Conservation (phyloP, 192 early-diverging fungal species). For the Cladochytrium replicatum region DNA sequence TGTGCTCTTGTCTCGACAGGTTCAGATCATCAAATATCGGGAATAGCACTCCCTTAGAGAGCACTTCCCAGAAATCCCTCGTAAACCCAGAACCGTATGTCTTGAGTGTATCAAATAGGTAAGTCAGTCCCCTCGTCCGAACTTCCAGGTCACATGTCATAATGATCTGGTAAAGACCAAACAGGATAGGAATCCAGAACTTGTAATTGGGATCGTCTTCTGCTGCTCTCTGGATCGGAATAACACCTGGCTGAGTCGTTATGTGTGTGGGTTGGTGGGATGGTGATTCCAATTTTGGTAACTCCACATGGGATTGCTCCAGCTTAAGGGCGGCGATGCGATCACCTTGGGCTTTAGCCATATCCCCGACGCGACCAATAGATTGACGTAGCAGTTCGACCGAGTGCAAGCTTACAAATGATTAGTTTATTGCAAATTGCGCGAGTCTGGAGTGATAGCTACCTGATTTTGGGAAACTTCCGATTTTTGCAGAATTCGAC, state of each 20-base stretch:
- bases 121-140: conserved; percentile 68
- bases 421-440: neutral
- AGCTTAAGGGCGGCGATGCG: neutral
- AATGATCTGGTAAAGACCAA: conserved; percentile 77
- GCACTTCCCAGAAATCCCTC: conserved; percentile 67
- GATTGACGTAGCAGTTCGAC: conserved; percentile 38
- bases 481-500: conserved; percentile 59
- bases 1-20: conserved; percentile 31
- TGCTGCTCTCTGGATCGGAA: neutral
- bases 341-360: conserved; percentile 5
- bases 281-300: conserved; percentile 1
- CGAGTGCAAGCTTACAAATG: conserved; percentile 38
- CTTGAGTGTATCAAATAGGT: conserved; percentile 78
- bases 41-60: conserved; percentile 77
- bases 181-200: conserved; percentile 79
- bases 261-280: neutral
- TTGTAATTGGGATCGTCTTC: conserved; percentile 45
- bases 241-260: neutral
- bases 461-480: conserved; percentile 59
- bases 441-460: too few relatives aligned
- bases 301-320: conserved; percentile 9
- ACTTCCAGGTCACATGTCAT: conserved; percentile 92
- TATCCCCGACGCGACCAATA: conserved; percentile 31
- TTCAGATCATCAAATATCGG: conserved; percentile 83
- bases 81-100: conserved; percentile 64